phyloP scores from a whole-genome alignment of 1,284 basidiomycete species.

The Microbotryomycetes sp. region DNA sequence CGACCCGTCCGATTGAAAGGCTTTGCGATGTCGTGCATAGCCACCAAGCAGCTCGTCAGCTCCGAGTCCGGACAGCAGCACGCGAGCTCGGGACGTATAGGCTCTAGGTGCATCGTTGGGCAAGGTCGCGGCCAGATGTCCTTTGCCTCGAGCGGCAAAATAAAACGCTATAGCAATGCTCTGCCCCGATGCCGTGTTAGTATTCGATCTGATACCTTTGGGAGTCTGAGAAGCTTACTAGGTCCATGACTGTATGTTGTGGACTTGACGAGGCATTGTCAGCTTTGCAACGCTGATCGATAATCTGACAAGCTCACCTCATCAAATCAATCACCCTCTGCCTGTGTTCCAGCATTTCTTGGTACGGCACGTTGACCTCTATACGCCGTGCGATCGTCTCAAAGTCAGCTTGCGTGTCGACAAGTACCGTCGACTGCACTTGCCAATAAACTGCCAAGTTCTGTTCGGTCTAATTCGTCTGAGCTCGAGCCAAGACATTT shows the following conservation, averaged over 20 bases:
- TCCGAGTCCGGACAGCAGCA: conserved; percentile 84
- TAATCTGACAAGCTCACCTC: conserved; percentile 39
- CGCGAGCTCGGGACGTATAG: conserved; percentile 68
- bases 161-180: conserved; percentile 85
- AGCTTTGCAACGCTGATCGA: neutral
- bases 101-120: conserved; percentile 14
- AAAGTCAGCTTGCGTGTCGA: neutral
- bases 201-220: neutral
- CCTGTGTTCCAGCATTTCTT: conserved; percentile 47
- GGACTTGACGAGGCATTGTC: conserved; percentile 45
- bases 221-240: conserved; percentile 50
- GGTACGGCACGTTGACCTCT: conserved; percentile 74
- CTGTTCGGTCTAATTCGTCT: conserved; percentile 60
- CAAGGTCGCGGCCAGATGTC: conserved; percentile 45
- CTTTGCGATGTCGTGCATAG: conserved; percentile 80
- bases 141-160: conserved; percentile 78
- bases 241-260: conserved; percentile 67
- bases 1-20: conserved; percentile 45
- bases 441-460: conserved; percentile 75
- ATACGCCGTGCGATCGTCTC: conserved; percentile 50
- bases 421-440: conserved; percentile 11
- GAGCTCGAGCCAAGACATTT: conserved; percentile 69
- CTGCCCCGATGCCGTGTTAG: conserved; percentile 43
- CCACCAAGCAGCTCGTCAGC: conserved; percentile 94
- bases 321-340: conserved; percentile 60